These are phyloP conservation scores for Meyerozyma guilliermondii DNA, from an alignment of 1,139 yeast species.

Conservation along the genomic window DNA sequence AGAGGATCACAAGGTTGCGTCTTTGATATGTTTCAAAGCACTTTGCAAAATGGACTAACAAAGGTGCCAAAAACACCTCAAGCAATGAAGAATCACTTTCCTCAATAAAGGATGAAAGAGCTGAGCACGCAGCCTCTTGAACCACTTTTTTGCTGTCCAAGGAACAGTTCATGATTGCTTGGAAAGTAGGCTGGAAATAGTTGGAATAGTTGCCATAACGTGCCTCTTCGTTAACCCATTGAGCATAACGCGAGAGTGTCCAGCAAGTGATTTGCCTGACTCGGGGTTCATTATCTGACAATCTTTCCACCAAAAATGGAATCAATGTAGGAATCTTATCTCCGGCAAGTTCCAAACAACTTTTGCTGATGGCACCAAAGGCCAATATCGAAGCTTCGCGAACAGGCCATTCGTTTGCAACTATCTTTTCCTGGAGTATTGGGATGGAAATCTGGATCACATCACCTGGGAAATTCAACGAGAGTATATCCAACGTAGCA, in stretches of 20 bases:
- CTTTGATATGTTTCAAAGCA: slow-evolving; percentile 80
- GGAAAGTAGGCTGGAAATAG: slow-evolving; percentile 72
- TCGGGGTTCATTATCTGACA: slow-evolving; percentile 72
- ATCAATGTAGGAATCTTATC: slow-evolving; percentile 75
- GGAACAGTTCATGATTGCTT: slow-evolving; percentile 68
- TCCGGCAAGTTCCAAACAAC: slow-evolving; percentile 69
- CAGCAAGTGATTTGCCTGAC: slow-evolving; percentile 93
- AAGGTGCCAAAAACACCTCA: slow-evolving; percentile 42
- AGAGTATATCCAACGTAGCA: slow-evolving; percentile 80
- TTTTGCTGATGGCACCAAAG: slow-evolving; percentile 90
- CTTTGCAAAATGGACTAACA: slow-evolving; percentile 62
- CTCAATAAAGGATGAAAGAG: slow-evolving; percentile 80
- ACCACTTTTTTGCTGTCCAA: slow-evolving; percentile 85
- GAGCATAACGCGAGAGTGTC: slow-evolving; percentile 82
- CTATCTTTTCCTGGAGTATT: slow-evolving; percentile 63
- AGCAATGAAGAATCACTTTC: slow-evolving; percentile 64
- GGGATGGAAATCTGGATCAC: slow-evolving; percentile 72
- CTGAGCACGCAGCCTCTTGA: slow-evolving; percentile 90
- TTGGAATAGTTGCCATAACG: slow-evolving; percentile 58
- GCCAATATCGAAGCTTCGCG: slow-evolving; percentile 93
- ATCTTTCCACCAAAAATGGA: slow-evolving; percentile 78
- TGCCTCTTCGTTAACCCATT: slow-evolving; percentile 75
- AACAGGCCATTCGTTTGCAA: slow-evolving; percentile 73
- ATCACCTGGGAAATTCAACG: slow-evolving; percentile 61
- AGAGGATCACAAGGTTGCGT: slow-evolving; percentile 72